A percentile compares a stretch with the other conserved stretches of the same genome.
phyloP scores from a whole-genome alignment of 441 rosid species.

The Erodium moschatum region DNA sequence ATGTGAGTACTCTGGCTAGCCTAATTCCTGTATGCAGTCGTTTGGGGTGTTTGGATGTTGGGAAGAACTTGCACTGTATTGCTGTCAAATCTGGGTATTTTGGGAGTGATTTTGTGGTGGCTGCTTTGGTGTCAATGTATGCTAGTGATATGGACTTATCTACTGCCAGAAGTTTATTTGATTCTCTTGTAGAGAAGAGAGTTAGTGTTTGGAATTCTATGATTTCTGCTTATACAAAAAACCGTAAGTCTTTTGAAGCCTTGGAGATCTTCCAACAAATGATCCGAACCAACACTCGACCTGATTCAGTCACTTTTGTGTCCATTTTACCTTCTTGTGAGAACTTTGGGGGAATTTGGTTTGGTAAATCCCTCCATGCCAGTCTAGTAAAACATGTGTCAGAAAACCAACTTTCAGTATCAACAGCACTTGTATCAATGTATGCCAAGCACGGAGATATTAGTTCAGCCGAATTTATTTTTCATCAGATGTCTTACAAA shows the following conservation, averaged over 20 bases:
- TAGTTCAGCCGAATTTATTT: constrained; percentile 18
- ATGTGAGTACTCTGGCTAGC: background rate
- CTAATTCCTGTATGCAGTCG: background rate
- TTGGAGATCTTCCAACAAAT: background rate
- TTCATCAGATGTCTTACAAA: constrained; percentile 12
- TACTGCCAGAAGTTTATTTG: background rate
- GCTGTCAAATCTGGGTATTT: background rate
- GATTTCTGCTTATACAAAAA: background rate
- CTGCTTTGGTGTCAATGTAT: background rate
- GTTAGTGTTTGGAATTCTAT: background rate
- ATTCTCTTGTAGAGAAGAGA: background rate
- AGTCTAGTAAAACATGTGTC: constrained; percentile 32
- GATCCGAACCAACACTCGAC: constrained; percentile 2
- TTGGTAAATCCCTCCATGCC: constrained; percentile 37
- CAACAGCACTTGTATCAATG: constrained; percentile 22
- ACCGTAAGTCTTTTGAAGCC: background rate
- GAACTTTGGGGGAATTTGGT: constrained; percentile 13
- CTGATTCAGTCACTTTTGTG: constrained; percentile 38
- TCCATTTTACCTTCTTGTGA: constrained; percentile 36
- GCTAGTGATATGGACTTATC: background rate
- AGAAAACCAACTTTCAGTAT: constrained; percentile 30
- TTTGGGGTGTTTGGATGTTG: background rate
- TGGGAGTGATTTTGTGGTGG: background rate
- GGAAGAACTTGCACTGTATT: background rate
- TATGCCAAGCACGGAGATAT: constrained; percentile 23